Evolutionary conservation across 441 rosid genomes (phyloP).

Genomic region (Hura crepitans): DNA sequence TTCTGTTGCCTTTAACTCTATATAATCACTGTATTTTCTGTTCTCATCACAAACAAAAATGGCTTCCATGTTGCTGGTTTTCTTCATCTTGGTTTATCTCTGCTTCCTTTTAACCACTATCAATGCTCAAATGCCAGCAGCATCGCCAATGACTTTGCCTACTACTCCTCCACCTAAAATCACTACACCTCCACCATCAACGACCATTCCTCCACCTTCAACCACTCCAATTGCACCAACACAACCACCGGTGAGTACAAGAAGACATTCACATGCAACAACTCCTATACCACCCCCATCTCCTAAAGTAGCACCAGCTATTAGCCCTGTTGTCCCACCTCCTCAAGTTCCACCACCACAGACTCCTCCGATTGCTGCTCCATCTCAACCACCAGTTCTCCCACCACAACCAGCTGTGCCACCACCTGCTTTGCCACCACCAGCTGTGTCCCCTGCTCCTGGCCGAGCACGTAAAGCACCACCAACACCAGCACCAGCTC

Average conservation of each 20-base stretch:
- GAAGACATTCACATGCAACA: conserved; percentile 34
- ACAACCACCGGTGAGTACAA: conserved; percentile 39
- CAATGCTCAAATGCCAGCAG: conserved; percentile 67
- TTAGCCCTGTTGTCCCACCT: conserved; percentile 33
- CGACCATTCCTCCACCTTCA: conserved; percentile 34
- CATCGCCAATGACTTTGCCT: conserved; percentile 48
- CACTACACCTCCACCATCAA: conserved; percentile 25
- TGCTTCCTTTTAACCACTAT: conserved; percentile 36
- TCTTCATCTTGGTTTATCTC: conserved; percentile 35
- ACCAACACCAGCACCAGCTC: conserved; percentile 39
- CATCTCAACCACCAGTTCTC: conserved; percentile 29
- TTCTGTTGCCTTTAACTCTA: conserved; percentile 22
- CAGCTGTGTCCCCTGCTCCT: conserved; percentile 41
- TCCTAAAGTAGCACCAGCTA: conserved; percentile 59
- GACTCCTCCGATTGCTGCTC: conserved; percentile 50
- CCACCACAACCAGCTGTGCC: conserved; percentile 40
- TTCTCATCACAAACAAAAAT: conserved; percentile 38
- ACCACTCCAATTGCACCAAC: conserved; percentile 35
- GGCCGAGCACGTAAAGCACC: conserved; percentile 35
- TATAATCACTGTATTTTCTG: conserved; percentile 26
- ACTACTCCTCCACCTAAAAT: conserved; percentile 31
- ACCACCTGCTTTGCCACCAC: conserved; percentile 36
- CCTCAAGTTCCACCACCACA: conserved; percentile 48
- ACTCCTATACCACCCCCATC: conserved; percentile 43
- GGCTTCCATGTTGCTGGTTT: conserved; percentile 40